A percentile compares a stretch with the other conserved stretches of the same genome.
Evolutionary conservation across 495 filamentous ascomycete species (phyloP).

Genomic region (Astrocystis sublimbata): DNA sequence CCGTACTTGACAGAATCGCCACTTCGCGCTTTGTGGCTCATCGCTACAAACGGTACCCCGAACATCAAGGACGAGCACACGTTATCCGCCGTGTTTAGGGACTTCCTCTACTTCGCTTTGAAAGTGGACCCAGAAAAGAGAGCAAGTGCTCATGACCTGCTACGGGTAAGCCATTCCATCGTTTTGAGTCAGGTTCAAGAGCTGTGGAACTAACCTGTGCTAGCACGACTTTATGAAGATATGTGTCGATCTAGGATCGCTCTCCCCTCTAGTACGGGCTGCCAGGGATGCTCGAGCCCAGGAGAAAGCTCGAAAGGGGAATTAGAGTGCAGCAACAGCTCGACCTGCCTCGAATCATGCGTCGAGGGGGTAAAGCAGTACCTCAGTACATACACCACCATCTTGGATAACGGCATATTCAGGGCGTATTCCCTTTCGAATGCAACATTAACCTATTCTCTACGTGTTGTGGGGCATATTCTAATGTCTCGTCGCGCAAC

Average conservation of each 20-base stretch:
- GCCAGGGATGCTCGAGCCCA: slow-evolving; percentile 80
- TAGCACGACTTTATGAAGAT: slow-evolving; percentile 94
- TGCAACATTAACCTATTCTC: slow-evolving; percentile 6
- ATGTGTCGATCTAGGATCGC: slow-evolving; percentile 62
- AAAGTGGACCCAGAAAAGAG: slow-evolving; percentile 97
- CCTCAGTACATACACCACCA: slow-evolving; percentile 6
- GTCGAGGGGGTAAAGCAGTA: neutral
- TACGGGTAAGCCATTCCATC: slow-evolving; percentile 63
- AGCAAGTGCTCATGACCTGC: slow-evolving; percentile 87
- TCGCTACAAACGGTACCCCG: slow-evolving; percentile 96
- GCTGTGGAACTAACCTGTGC: slow-evolving; percentile 32
- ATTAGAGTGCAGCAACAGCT: slow-evolving; percentile 7
- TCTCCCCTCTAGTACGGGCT: slow-evolving; percentile 80
- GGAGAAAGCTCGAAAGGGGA: slow-evolving; percentile 73
- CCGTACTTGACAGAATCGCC: slow-evolving; percentile 96
- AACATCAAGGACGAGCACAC: slow-evolving; percentile 90
- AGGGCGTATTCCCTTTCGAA: neutral
- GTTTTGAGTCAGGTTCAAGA: neutral
- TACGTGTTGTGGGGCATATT: slow-evolving; percentile 1
- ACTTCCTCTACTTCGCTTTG: slow-evolving; percentile 86
- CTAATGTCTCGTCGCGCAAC: neutral
- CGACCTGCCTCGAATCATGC: slow-evolving; percentile 6
- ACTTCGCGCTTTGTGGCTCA: slow-evolving; percentile 88
- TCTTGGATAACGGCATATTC: slow-evolving; percentile 16
- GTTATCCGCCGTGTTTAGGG: slow-evolving; percentile 76